Evolutionary conservation across 768 basidiomycete species (phyloP).

Genomic region (Cystobasidium onofrii): DNA sequence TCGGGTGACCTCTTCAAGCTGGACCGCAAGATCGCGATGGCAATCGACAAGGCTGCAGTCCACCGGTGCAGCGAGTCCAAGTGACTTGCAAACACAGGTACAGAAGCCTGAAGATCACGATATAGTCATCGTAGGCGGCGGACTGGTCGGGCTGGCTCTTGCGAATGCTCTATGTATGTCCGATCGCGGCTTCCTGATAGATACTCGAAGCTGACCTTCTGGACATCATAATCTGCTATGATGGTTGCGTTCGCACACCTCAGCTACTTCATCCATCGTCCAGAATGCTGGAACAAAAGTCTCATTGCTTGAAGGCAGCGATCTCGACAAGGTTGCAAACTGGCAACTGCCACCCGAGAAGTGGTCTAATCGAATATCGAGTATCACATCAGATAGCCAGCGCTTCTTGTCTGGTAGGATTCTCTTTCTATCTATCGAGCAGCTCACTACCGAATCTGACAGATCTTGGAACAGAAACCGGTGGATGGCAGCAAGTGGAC

Average conservation of each 20-base stretch:
- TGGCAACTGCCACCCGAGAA: constrained; percentile 37
- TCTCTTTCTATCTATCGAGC: neutral
- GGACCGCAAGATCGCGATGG: neutral
- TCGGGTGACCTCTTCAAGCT: neutral
- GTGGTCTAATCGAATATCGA: constrained; percentile 47
- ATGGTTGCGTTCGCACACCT: too few species aligned
- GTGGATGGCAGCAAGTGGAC: constrained; percentile 75
- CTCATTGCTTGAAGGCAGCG: constrained; percentile 30
- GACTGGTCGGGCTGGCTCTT: constrained; percentile 80
- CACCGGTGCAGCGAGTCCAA: neutral
- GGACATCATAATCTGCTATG: too few species aligned
- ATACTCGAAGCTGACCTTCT: too few species aligned
- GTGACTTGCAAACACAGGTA: neutral
- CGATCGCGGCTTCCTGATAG: neutral
- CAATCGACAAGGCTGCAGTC: neutral
- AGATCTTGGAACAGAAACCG: constrained; percentile 56
- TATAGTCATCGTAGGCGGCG: constrained; percentile 88
- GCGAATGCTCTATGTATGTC: constrained; percentile 71
- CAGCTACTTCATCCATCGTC: neutral
- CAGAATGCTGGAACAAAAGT: constrained; percentile 18
- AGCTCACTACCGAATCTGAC: neutral
- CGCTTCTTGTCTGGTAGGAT: constrained; percentile 45
- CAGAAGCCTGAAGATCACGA: constrained; percentile 52
- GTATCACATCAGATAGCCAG: constrained; percentile 46
- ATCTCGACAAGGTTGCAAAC: constrained; percentile 26